Conservation (phyloP, 805 yeast genomes). For the Candida michaelii region DNA sequence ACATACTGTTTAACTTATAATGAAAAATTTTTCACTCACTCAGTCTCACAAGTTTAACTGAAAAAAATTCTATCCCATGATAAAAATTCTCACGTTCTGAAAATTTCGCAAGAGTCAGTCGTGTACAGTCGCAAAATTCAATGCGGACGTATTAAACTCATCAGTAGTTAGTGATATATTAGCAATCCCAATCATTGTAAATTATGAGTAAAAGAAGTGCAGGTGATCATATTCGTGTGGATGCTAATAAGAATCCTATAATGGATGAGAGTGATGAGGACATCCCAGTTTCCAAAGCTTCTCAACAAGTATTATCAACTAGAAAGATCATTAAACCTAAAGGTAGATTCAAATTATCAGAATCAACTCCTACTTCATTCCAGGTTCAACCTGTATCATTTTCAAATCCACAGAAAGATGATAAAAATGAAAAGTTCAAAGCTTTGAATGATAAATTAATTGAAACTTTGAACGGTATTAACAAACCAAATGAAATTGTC, state of each 20-base stretch:
- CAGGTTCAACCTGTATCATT: neutral
- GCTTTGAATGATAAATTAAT: slow-evolving; percentile 67
- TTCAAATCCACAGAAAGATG: neutral
- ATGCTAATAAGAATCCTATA: slow-evolving; percentile 8
- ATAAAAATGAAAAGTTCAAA: slow-evolving; percentile 48
- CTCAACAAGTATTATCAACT: slow-evolving; percentile 59
- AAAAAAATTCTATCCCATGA: slow-evolving; percentile 1
- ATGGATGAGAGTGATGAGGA: slow-evolving; percentile 20
- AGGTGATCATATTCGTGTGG: slow-evolving; percentile 13
- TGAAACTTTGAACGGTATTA: slow-evolving; percentile 44
- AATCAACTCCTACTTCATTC: slow-evolving; percentile 2
- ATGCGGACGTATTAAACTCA: slow-evolving; percentile 3
- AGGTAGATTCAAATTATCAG: slow-evolving; percentile 17
- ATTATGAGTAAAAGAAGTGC: slow-evolving; percentile 62
- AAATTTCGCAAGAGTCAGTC: neutral
- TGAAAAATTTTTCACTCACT: slow-evolving; percentile 8
- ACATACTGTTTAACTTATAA: slow-evolving; percentile 7
- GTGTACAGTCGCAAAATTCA: neutral
- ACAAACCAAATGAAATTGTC: slow-evolving; percentile 47
- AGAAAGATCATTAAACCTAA: slow-evolving; percentile 69
- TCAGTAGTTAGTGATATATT: neutral
- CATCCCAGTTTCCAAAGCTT: slow-evolving; percentile 41
- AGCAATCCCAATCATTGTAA: neutral
- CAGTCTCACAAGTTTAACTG: slow-evolving; percentile 1
- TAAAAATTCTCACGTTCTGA: slow-evolving; percentile 4